Evolutionary conservation across 495 filamentous ascomycete species (phyloP).

Genomic region (Neurospora sp.): DNA sequence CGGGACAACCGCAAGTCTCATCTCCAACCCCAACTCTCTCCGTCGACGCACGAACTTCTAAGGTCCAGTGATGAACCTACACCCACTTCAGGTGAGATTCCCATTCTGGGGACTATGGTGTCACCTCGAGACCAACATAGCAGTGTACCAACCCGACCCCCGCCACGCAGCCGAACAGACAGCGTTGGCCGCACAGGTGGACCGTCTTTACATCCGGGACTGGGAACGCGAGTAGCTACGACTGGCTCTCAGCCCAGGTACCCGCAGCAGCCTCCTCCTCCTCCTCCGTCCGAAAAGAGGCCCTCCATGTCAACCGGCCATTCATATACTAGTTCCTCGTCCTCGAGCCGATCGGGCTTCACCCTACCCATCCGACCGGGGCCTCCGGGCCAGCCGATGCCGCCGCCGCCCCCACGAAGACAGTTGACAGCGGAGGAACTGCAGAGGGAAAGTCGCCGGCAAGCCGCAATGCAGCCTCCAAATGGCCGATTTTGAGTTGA

Average conservation of each 20-base stretch:
- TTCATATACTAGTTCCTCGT: neutral
- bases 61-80: slow-evolving; percentile 45
- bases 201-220: slow-evolving; percentile 38
- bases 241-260: slow-evolving; percentile 34
- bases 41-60: slow-evolving; percentile 46
- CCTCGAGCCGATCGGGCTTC: slow-evolving; percentile 16
- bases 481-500: slow-evolving; percentile 19
- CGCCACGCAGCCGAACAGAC: slow-evolving; percentile 31
- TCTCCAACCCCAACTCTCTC: slow-evolving; percentile 57
- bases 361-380: slow-evolving; percentile 40
- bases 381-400: slow-evolving; percentile 30
- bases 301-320: neutral
- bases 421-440: slow-evolving; percentile 17
- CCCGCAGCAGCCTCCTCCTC: slow-evolving; percentile 12
- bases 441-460: slow-evolving; percentile 12
- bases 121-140: slow-evolving; percentile 30
- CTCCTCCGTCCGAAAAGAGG: slow-evolving; percentile 13
- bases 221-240: slow-evolving; percentile 37
- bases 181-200: slow-evolving; percentile 35
- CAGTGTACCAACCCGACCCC: slow-evolving; percentile 31
- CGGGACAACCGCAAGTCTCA: slow-evolving; percentile 87
- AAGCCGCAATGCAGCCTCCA: slow-evolving; percentile 32
- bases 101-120: slow-evolving; percentile 43
- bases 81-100: slow-evolving; percentile 58
- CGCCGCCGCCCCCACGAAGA: slow-evolving; percentile 37